Percentiles rank a stretch among this genome's conserved stretches.
Evolutionary conservation across 768 basidiomycete genomes (phyloP).

Genomic region (Scleroderma citrinum): DNA sequence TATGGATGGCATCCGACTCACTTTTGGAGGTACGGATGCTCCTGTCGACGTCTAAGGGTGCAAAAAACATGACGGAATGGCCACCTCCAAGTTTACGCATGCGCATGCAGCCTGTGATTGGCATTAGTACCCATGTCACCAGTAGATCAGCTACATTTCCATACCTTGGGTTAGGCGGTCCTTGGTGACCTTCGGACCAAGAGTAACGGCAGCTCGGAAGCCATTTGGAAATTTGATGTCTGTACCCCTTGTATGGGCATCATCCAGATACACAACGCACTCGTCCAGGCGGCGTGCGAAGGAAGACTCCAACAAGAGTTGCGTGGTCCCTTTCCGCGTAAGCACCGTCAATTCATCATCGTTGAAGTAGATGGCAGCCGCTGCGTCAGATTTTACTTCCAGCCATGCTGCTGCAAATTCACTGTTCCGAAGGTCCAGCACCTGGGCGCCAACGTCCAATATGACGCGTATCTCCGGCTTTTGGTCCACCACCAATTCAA

Average conservation of each 20-base stretch:
- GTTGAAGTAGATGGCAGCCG: not conserved
- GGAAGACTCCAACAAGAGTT: not conserved
- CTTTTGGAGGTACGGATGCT: conserved; percentile 24
- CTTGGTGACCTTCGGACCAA: not conserved
- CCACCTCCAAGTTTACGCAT: conserved; percentile 40
- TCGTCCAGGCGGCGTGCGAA: not conserved
- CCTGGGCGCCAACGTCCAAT: conserved; percentile 47
- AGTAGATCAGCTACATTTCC: conserved; percentile 35
- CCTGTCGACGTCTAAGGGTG: conserved; percentile 32
- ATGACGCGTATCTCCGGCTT: conserved; percentile 33
- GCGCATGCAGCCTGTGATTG: conserved; percentile 38
- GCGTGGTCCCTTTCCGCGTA: not conserved
- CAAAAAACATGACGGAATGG: conserved; percentile 40
- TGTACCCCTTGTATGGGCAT: not conserved
- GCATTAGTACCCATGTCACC: conserved; percentile 32
- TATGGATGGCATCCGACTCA: not conserved
- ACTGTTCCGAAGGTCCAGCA: conserved; percentile 32
- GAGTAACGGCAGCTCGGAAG: not conserved
- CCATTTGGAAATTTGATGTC: not conserved
- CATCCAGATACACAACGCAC: not conserved
- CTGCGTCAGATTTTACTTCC: not conserved
- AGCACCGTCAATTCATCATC: not conserved
- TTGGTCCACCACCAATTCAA: conserved; percentile 25
- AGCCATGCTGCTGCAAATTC: not conserved
- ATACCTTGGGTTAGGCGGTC: not conserved